These are phyloP conservation scores for Saccharomyces kudriavzevii DNA, from an alignment of 805 yeast species.

Conservation along the genomic window DNA sequence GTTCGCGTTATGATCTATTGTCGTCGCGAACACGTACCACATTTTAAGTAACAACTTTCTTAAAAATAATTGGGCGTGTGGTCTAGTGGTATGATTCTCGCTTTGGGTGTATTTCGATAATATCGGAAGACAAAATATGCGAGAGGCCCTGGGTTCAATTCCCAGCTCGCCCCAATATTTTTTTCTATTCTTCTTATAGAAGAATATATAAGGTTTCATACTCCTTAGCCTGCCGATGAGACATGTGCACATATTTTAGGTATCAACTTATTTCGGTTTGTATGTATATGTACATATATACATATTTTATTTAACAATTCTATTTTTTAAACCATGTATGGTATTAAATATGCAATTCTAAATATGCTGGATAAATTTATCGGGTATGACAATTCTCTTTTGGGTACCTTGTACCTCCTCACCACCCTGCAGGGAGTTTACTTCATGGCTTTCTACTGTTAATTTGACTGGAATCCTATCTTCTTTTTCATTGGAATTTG, in stretches of 20 bases:
- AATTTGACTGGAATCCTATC: neutral
- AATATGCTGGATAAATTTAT: neutral
- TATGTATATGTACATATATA: neutral
- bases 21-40: too few species aligned
- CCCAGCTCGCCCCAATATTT: conserved; percentile 37
- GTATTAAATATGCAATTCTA: neutral
- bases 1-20: too few species aligned
- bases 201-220: too few species aligned
- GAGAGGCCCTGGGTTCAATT: conserved; percentile 60
- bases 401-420: neutral
- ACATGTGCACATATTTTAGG: neutral
- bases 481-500: neutral
- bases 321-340: neutral
- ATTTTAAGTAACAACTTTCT: too few species aligned
- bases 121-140: conserved; percentile 28
- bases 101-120: neutral
- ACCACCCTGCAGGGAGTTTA: neutral
- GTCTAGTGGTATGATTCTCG: neutral
- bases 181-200: too few species aligned
- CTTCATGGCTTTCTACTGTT: neutral
- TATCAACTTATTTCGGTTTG: neutral
- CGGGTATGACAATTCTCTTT: neutral
- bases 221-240: too few species aligned
- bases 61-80: neutral
- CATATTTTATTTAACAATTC: neutral